These are phyloP conservation scores for Oryza glaberrima DNA, from an alignment of 176 grass and related monocot genomes.

Conservation along the genomic window DNA sequence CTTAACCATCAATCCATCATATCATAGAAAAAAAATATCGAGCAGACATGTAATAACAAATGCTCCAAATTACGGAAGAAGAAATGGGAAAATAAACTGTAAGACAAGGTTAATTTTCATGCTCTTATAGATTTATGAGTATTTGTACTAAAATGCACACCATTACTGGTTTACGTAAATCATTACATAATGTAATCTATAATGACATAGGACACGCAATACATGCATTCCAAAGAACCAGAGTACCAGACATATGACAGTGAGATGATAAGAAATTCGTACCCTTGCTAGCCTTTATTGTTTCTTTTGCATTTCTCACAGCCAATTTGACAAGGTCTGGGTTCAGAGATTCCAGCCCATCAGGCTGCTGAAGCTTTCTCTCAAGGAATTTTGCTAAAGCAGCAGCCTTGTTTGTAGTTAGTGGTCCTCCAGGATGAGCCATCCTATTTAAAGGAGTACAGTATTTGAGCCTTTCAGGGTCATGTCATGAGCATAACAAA, in stretches of 20 bases:
- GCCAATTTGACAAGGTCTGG: slow-evolving; percentile 83
- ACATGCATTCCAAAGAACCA: slow-evolving; percentile 6
- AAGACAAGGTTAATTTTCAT: not conserved
- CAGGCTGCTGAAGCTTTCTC: slow-evolving; percentile 93
- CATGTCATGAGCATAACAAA: slow-evolving; percentile 1
- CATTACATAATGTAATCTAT: not conserved
- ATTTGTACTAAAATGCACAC: not conserved
- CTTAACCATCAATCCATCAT: not conserved
- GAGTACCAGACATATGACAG: not conserved
- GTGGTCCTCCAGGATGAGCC: slow-evolving; percentile 85
- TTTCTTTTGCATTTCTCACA: slow-evolving; percentile 85
- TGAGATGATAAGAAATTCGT: slow-evolving; percentile 13
- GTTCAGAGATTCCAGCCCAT: slow-evolving; percentile 79
- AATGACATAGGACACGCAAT: not conserved
- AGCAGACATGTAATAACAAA: not conserved
- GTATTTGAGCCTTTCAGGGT: slow-evolving; percentile 16
- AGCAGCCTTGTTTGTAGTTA: slow-evolving; percentile 98
- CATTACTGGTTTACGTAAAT: not conserved
- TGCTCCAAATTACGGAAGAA: slow-evolving; percentile 11
- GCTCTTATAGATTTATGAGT: not conserved
- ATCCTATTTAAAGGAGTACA: slow-evolving; percentile 56
- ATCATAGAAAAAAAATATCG: slow-evolving; percentile 3
- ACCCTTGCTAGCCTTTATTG: slow-evolving; percentile 72
- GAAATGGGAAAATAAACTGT: slow-evolving; percentile 4
- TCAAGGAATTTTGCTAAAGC: slow-evolving; percentile 95